Conservation (phyloP, 2,329 filamentous ascomycete genomes). For the Aphanocladium album region DNA sequence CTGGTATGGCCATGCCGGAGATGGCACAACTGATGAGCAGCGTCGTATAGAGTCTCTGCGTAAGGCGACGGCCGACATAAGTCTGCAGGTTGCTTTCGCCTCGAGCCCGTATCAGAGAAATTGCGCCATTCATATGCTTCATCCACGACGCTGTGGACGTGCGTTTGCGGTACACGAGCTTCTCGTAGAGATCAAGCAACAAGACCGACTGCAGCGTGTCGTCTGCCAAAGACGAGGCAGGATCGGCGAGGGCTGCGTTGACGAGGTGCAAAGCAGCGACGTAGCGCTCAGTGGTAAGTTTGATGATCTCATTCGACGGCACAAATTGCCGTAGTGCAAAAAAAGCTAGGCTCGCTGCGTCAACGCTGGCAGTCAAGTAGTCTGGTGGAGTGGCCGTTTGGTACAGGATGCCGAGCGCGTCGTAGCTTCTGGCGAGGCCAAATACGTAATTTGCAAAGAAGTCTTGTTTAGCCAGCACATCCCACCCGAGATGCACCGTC, state of each 20-base stretch:
- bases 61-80: constrained; percentile 14
- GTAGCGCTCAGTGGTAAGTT: constrained; percentile 6
- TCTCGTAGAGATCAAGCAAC: constrained; percentile 25
- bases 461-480: constrained; percentile 18
- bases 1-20: constrained; percentile 14
- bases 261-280: not conserved
- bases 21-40: constrained; percentile 13
- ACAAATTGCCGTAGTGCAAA: constrained; percentile 4
- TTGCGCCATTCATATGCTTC: constrained; percentile 20
- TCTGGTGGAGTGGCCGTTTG: constrained; percentile 1
- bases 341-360: constrained; percentile 23
- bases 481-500: constrained; percentile 15
- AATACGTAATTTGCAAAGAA: constrained; percentile 22
- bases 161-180: constrained; percentile 18
- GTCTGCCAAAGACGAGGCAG: constrained; percentile 7
- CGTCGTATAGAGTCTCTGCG: constrained; percentile 15
- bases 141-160: constrained; percentile 13
- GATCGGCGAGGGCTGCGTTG: constrained; percentile 9
- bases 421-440: constrained; percentile 20
- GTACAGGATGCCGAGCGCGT: constrained; percentile 18
- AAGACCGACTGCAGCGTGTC: constrained; percentile 21
- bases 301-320: not conserved
- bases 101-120: constrained; percentile 17
- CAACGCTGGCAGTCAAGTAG: constrained; percentile 20
- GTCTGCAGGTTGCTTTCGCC: constrained; percentile 11